A percentile compares a stretch with the other conserved stretches of the same genome.
phyloP scores from a whole-genome alignment of 768 basidiomycete species.

The Myochromella boudieri region DNA sequence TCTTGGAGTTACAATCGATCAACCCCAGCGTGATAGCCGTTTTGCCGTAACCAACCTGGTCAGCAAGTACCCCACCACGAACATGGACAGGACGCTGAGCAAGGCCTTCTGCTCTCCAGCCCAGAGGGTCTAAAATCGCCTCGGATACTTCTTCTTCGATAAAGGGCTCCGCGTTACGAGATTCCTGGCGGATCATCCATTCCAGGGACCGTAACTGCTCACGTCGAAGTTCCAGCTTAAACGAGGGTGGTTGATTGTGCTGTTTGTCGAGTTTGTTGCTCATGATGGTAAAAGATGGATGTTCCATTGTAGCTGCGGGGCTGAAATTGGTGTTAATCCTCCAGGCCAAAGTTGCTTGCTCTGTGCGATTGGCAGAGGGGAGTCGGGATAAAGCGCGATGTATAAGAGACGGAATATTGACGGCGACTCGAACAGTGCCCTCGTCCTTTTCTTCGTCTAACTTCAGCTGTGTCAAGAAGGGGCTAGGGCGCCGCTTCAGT shows the following conservation, averaged over 20 bases:
- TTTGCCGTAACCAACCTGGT: constrained; percentile 97
- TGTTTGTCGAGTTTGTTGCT: constrained; percentile 77
- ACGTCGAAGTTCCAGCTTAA: constrained; percentile 68
- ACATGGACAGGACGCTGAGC: constrained; percentile 74
- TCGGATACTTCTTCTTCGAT: constrained; percentile 95
- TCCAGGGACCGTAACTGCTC: constrained; percentile 89
- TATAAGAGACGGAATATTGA: constrained; percentile 84
- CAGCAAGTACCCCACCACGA: constrained; percentile 90
- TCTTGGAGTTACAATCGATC: constrained; percentile 68
- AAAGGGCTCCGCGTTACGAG: constrained; percentile 63
- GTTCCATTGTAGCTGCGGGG: constrained; percentile 55
- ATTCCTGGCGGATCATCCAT: constrained; percentile 91
- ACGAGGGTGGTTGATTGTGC: constrained; percentile 77
- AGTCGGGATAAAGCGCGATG: constrained; percentile 85
- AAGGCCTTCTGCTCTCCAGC: constrained; percentile 94
- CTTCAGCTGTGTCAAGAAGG: constrained; percentile 85
- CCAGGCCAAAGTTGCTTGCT: constrained; percentile 66
- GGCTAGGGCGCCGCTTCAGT: constrained; percentile 80
- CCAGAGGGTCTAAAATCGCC: constrained; percentile 79
- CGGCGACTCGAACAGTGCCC: constrained; percentile 79
- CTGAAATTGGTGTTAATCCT: constrained; percentile 77
- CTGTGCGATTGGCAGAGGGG: constrained; percentile 54
- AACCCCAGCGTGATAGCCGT: constrained; percentile 92
- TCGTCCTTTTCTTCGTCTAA: constrained; percentile 56
- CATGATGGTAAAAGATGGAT: constrained; percentile 65